phyloP scores from a whole-genome alignment of 768 basidiomycete genomes.

The Candolleomyces aberdarensis region DNA sequence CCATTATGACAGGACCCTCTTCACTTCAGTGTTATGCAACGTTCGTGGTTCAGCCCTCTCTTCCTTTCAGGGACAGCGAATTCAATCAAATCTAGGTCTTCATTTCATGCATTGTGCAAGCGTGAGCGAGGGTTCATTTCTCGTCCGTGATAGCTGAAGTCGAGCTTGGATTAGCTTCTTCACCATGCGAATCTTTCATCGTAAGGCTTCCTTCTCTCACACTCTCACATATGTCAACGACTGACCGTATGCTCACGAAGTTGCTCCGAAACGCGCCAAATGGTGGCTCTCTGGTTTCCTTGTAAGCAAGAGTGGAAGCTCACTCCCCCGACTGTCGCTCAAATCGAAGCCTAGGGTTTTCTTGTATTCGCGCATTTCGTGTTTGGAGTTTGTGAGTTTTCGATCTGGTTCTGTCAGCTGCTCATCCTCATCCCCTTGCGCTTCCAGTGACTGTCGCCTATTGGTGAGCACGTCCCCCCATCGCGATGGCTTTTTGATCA shows the following conservation, averaged over 20 bases:
- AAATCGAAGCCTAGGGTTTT: constrained; percentile 14
- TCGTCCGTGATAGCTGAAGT: background rate
- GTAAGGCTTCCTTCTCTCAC: constrained; percentile 16
- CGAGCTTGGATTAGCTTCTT: constrained; percentile 25
- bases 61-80: background rate
- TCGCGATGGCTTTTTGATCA: no score
- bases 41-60: background rate
- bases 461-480: constrained; percentile 12
- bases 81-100: constrained; percentile 13
- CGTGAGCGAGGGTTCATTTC: constrained; percentile 15
- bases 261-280: constrained; percentile 24
- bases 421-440: background rate
- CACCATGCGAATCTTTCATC: constrained; percentile 25
- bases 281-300: constrained; percentile 30
- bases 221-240: background rate
- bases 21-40: constrained; percentile 16
- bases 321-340: background rate
- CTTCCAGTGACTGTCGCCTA: constrained; percentile 31
- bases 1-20: constrained; percentile 27
- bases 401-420: background rate
- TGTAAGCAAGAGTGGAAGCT: constrained; percentile 15
- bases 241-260: constrained; percentile 15
- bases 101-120: constrained; percentile 30
- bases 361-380: constrained; percentile 27
- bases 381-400: constrained; percentile 34